Conservation (phyloP, 148 eudicot genomes). For the Amaranthus palmeri region DNA sequence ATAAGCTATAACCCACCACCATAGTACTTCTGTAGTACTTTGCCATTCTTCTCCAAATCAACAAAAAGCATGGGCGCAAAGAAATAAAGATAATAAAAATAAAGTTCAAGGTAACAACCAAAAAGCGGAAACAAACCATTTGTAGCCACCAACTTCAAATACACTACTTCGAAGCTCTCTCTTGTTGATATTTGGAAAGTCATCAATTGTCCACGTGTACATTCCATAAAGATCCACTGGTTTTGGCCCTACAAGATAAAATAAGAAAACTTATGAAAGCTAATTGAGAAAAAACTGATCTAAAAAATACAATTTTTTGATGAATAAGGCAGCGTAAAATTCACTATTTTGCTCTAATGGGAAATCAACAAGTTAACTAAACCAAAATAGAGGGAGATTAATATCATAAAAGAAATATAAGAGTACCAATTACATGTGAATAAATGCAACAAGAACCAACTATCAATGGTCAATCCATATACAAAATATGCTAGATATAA, state of each 20-base stretch:
- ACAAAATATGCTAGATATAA: too few relatives aligned
- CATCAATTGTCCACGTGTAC: conserved; percentile 82
- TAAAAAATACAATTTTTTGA: not conserved
- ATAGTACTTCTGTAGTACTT: too few relatives aligned
- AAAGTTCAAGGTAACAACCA: not conserved
- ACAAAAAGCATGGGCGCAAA: too few relatives aligned
- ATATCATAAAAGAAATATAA: not conserved
- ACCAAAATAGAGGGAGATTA: too few relatives aligned
- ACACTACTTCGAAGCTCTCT: conserved; percentile 85
- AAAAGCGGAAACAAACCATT: conserved; percentile 56
- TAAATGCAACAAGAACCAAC: not conserved
- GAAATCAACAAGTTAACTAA: too few relatives aligned
- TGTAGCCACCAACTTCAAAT: conserved; percentile 93
- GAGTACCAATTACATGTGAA: not conserved
- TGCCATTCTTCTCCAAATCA: too few relatives aligned
- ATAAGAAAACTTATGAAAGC: not conserved
- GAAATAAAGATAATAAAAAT: not conserved
- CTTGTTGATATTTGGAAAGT: conserved; percentile 84
- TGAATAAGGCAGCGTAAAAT: not conserved
- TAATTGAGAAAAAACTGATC: not conserved
- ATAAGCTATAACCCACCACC: too few relatives aligned
- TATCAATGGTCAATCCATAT: too few relatives aligned
- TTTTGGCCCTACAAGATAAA: conserved; percentile 53
- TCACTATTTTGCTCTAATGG: too few relatives aligned
- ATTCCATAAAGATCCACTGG: conserved; percentile 75